Evolutionary conservation across 2,329 filamentous ascomycete genomes (phyloP).

Genomic region (Trichoderma gracile): DNA sequence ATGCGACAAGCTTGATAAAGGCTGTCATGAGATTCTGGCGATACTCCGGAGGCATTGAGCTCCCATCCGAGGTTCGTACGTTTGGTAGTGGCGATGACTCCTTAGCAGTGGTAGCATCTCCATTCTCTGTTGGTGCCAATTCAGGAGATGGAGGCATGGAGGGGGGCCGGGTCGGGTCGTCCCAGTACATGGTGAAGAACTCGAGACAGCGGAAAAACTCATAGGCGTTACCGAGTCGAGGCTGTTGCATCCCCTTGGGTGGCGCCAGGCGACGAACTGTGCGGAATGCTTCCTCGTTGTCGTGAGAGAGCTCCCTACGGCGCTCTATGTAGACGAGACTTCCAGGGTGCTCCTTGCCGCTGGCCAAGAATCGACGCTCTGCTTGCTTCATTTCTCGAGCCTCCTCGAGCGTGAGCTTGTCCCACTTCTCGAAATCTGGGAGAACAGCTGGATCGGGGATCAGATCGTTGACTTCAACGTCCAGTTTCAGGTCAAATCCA

Average conservation of each 20-base stretch:
- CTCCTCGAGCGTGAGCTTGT: conserved; percentile 50
- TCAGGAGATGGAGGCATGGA: conserved; percentile 40
- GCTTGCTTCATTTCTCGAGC: conserved; percentile 50
- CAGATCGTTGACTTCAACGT: conserved; percentile 51
- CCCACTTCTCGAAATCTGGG: conserved; percentile 57
- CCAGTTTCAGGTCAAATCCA: conserved; percentile 55
- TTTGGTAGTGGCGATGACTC: conserved; percentile 3
- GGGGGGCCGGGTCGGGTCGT: conserved; percentile 53
- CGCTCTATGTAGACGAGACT: conserved; percentile 60
- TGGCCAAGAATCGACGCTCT: conserved; percentile 52
- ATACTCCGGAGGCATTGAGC: conserved; percentile 59
- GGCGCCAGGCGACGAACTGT: conserved; percentile 60
- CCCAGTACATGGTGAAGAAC: conserved; percentile 60
- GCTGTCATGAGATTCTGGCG: conserved; percentile 58
- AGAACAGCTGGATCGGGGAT: conserved; percentile 56
- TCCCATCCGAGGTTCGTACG: conserved; percentile 51
- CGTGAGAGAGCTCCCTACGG: conserved; percentile 55
- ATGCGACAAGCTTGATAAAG: conserved; percentile 64
- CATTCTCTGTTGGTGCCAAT: conserved; percentile 31
- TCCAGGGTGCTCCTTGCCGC: conserved; percentile 57
- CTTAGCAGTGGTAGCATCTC: background rate
- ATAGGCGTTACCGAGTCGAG: conserved; percentile 62
- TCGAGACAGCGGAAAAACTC: conserved; percentile 67
- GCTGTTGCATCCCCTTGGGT: conserved; percentile 53
- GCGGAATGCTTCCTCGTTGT: conserved; percentile 61